Conservation (phyloP, 495 filamentous ascomycete species). For the Saxophila tyrrhenica region DNA sequence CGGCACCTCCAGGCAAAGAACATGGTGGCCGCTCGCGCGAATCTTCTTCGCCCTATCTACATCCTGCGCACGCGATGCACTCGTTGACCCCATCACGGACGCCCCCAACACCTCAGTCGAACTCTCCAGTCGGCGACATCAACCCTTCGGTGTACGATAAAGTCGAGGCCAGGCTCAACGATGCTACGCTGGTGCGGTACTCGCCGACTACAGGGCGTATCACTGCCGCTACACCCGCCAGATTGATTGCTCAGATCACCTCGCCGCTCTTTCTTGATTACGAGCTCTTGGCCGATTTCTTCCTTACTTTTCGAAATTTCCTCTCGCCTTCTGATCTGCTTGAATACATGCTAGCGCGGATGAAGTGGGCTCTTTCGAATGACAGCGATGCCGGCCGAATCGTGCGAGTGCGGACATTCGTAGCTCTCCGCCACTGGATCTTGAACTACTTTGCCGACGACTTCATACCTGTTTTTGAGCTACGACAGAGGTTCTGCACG, state of each 20-base stretch:
- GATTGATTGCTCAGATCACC: slow-evolving; percentile 94
- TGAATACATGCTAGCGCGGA: slow-evolving; percentile 67
- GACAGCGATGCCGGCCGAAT: slow-evolving; percentile 78
- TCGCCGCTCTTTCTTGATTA: slow-evolving; percentile 95
- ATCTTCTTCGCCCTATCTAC: slow-evolving; percentile 26
- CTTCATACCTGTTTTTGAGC: slow-evolving; percentile 69
- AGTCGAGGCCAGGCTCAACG: slow-evolving; percentile 60
- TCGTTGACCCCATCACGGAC: slow-evolving; percentile 33
- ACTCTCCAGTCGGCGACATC: slow-evolving; percentile 23
- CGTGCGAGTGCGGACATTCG: slow-evolving; percentile 89
- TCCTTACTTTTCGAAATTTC: slow-evolving; percentile 86
- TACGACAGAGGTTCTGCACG: slow-evolving; percentile 71
- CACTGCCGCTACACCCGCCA: slow-evolving; percentile 77
- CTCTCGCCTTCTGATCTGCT: slow-evolving; percentile 64
- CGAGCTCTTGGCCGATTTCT: slow-evolving; percentile 95
- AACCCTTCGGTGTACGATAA: slow-evolving; percentile 61
- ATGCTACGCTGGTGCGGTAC: slow-evolving; percentile 77
- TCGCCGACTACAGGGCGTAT: slow-evolving; percentile 60
- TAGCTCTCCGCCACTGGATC: slow-evolving; percentile 94
- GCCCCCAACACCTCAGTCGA: background rate
- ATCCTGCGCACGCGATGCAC: slow-evolving; percentile 23
- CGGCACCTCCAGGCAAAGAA: slow-evolving; percentile 30
- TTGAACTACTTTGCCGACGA: slow-evolving; percentile 96
- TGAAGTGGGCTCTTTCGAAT: slow-evolving; percentile 76
- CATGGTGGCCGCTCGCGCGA: slow-evolving; percentile 27